Base-by-base conservation (phyloP, 1,139 yeast species). In the Pneumocystis murina region DNA sequence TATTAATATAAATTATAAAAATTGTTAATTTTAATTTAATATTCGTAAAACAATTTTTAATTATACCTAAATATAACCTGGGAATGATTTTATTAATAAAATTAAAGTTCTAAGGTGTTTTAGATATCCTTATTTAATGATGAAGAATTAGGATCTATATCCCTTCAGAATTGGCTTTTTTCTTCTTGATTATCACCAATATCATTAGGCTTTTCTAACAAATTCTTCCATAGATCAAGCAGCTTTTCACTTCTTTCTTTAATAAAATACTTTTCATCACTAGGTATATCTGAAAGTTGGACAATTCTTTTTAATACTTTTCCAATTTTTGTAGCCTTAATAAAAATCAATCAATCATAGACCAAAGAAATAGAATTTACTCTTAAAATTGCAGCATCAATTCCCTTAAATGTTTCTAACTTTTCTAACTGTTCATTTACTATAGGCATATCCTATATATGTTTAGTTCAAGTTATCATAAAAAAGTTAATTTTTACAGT, bases 301-400 rank as follows among this genome's bases (percentile, higher is more conserved):
- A 55, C 30, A 62, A 64, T 60, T 7, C 65, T 62, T 39, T 59
- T 58, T 30, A 64, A 59, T 38, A 64, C 65, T 40, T 64, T 64
- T 41, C 64, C 64, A 62, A 64, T 62, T 59, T 64, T 64, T 55
- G 65, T 64, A 61, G 63, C 16, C 55, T 48, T 48, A 48, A 24
- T 48, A 48, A 48, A 43, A 48, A 48, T 48, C 4, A 48, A 12
- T 20, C 30, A 48, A 12, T 7, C 28, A 10, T 12, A 48, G 10
- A 24, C 16, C 28, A 48, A 24, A 48, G 10, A 48, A 3, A 8
- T 48, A 24, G 24, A 24, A 10, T 20, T 24, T 24, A 48, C 55
- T 58, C 33, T 40, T 38, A 62, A 20, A 14, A 62, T 43, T n/a
- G 30, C 28, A 40, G 35, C 57, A 30, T 62, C 63, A 36, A 62